Percentiles rank a stretch among this genome's conserved stretches.
phyloP scores from a whole-genome alignment of 805 yeast species.

The Metschnikowia amazonensis region DNA sequence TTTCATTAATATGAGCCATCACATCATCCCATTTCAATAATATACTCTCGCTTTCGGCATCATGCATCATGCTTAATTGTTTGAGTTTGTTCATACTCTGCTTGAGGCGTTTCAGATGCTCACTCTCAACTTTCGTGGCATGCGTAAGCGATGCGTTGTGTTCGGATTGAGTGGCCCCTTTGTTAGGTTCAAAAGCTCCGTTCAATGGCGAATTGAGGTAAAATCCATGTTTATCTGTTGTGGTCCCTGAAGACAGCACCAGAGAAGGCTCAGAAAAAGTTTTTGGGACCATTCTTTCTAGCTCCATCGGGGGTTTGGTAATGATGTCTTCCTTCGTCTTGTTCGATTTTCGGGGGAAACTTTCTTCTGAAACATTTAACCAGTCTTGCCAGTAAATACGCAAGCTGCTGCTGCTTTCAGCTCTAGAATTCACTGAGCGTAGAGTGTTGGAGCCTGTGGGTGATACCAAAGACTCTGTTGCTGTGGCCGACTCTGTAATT shows the following conservation, averaged over 20 bases:
- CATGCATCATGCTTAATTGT: constrained; percentile 43
- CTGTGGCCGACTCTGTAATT: neutral
- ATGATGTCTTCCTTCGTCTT: neutral
- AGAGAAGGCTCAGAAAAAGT: constrained; percentile 6
- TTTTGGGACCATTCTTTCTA: constrained; percentile 27
- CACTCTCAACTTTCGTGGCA: neutral
- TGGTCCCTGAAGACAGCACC: constrained; percentile 18
- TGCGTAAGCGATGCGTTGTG: neutral
- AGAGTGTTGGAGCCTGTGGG: neutral
- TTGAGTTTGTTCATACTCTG: constrained; percentile 27
- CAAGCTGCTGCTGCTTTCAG: constrained; percentile 1
- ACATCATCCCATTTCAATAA: constrained; percentile 46
- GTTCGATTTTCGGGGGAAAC: neutral
- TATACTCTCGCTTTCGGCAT: constrained; percentile 36
- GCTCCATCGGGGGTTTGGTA: constrained; percentile 39
- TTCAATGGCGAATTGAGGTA: constrained; percentile 22
- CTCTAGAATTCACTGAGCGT: neutral
- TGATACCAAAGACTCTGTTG: neutral
- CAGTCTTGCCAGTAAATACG: constrained; percentile 10
- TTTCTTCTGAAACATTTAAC: constrained; percentile 11
- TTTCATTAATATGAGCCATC: constrained; percentile 29
- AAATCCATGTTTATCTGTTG: constrained; percentile 50
- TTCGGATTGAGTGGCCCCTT: neutral
- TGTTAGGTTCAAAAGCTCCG: neutral
- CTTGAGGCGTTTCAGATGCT: constrained; percentile 1